These are phyloP conservation scores for Zelopaecilomyces penicillatus DNA, from an alignment of 2,329 filamentous ascomycete species.

Conservation along the genomic window DNA sequence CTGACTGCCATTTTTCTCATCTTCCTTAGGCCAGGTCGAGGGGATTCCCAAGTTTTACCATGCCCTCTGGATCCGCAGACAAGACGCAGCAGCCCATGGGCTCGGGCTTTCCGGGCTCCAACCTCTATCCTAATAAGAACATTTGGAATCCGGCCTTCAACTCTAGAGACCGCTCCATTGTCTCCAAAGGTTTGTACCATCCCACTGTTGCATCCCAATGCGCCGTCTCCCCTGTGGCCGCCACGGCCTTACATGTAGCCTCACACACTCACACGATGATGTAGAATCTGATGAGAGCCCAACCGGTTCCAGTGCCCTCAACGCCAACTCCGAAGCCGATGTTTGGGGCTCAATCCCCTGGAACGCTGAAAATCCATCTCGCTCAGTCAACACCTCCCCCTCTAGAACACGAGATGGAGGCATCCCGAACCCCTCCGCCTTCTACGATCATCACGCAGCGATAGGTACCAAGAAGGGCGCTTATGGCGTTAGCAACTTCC, in stretches of 20 bases:
- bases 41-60: conserved; percentile 31
- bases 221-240: neutral
- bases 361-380: conserved; percentile 40
- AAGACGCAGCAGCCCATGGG: conserved; percentile 30
- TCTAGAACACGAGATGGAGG: conserved; percentile 44
- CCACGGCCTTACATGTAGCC: neutral
- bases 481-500: conserved; percentile 16
- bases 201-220: conserved; percentile 10
- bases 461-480: conserved; percentile 30
- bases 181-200: conserved; percentile 38
- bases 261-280: conserved; percentile 1
- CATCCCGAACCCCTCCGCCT: conserved; percentile 33
- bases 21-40: conserved; percentile 26
- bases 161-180: conserved; percentile 32
- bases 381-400: conserved; percentile 50
- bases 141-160: conserved; percentile 33
- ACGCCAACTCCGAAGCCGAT: conserved; percentile 61
- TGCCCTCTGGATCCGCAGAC: conserved; percentile 24
- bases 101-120: conserved; percentile 28
- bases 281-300: conserved; percentile 32
- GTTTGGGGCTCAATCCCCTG: conserved; percentile 53
- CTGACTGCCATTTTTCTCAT: conserved; percentile 9
- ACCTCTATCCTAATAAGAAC: conserved; percentile 27
- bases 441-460: conserved; percentile 38
- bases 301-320: conserved; percentile 61